These are phyloP conservation scores for Cystobasidium onofrii DNA, from an alignment of 768 basidiomycete genomes.

Conservation along the genomic window DNA sequence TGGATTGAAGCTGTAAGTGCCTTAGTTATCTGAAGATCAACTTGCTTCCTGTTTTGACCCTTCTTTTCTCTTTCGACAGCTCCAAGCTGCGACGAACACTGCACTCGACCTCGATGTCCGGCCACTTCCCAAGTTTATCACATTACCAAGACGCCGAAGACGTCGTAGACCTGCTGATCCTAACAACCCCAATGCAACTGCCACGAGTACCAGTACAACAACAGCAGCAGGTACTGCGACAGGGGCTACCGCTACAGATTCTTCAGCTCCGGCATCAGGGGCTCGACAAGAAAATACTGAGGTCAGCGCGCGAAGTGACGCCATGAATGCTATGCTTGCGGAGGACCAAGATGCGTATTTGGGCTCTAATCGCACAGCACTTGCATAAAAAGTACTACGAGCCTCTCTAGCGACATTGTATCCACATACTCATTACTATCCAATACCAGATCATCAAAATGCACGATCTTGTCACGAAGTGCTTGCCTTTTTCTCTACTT, in stretches of 20 bases:
- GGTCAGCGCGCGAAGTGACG: neutral
- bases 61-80: slow-evolving; percentile 51
- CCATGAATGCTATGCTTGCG: slow-evolving; percentile 37
- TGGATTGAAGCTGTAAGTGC: slow-evolving; percentile 75
- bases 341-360: slow-evolving; percentile 37
- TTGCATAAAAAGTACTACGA: neutral
- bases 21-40: neutral
- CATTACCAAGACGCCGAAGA: slow-evolving; percentile 37
- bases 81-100: slow-evolving; percentile 87
- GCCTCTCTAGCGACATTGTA: neutral
- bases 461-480: too few species aligned
- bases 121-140: slow-evolving; percentile 46
- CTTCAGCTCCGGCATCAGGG: neutral
- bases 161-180: slow-evolving; percentile 31
- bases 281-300: neutral
- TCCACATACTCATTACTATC: too few species aligned
- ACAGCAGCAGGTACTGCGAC: slow-evolving; percentile 2
- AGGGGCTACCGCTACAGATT: neutral
- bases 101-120: slow-evolving; percentile 84
- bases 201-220: neutral
- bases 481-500: too few species aligned
- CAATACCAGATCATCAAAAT: too few species aligned
- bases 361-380: neutral
- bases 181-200: neutral
- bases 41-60: slow-evolving; percentile 22